Percentiles rank a stretch among this genome's conserved stretches.
These are phyloP conservation scores for Aegle marmelos DNA, from an alignment of 345 rosid species.

Conservation along the genomic window DNA sequence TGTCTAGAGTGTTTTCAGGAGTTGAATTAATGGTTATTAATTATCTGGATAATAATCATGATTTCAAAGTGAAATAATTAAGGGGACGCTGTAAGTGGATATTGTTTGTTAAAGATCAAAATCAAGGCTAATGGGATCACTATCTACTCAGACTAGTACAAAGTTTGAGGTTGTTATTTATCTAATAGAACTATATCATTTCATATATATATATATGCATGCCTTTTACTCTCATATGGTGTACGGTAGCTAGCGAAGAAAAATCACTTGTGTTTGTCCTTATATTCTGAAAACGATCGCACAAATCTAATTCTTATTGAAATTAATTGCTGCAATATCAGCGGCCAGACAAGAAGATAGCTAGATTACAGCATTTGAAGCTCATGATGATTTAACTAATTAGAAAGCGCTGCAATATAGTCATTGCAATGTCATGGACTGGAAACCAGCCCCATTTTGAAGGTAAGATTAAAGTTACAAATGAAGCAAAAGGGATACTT, in stretches of 20 bases:
- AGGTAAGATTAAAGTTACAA: neutral
- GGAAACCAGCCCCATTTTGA: neutral
- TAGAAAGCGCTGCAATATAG: neutral
- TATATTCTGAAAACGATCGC: neutral
- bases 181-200: neutral
- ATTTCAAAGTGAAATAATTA: conserved; percentile 17
- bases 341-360: conserved; percentile 1
- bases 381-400: neutral
- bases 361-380: neutral
- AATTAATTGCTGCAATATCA: neutral
- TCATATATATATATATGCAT: neutral
- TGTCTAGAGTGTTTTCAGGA: conserved; percentile 6
- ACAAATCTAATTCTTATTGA: neutral
- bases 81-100: conserved; percentile 12
- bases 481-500: neutral
- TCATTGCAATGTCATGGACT: neutral
- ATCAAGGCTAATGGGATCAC: conserved; percentile 10
- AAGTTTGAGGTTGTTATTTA: neutral
- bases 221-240: neutral
- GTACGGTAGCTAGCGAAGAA: neutral
- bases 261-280: no score
- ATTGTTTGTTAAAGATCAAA: conserved; percentile 17
- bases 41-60: conserved; percentile 5
- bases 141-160: conserved; percentile 7
- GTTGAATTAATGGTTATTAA: neutral